Base-by-base conservation (phyloP, 2,329 filamentous ascomycete genomes). In the Onygenales sp. region DNA sequence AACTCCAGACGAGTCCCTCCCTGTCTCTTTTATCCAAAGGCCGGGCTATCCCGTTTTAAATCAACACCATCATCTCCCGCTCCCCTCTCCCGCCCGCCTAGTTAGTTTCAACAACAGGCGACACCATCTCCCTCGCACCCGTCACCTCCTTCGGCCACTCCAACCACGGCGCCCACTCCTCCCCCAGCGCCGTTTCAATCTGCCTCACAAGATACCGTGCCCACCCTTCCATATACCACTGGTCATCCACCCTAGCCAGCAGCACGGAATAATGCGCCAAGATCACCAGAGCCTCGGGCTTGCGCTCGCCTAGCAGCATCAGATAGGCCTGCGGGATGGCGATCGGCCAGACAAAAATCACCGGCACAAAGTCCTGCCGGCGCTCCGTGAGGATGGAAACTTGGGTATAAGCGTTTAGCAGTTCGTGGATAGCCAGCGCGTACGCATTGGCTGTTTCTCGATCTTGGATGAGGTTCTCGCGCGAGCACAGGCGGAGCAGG, bases 231-330 rank as follows among this genome's bases (percentile, higher is more conserved):
- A 66, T 59, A 51, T 62, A 66, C 63, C 63, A 66, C 17, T 57
- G 61, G 39, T 60, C 57, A 42, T 62, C 51, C n/a, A 57, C 56
- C 60, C 60, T 59, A 37, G 63, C 57, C 32, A 65, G 58, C 27
- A 66, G 53, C 7, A 62, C 63, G 32, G 62, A 61, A 49, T 63
- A 65, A 46, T 66, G 59, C 33, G 63, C 64, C 17, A 66, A 59
- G 17, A 66, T 63, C 45, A 65, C 57, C 54, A 66, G 55, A 1
- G 64, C 64, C 49, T 64, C 62, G 1, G 63, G 62, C 51, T 61
- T 57, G 43, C 60, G 59, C 49, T 65, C 63, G 39, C 61, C 54
- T 37, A 65, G 49, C n/a, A 65, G 55, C 31, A 60, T 60, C 31
- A 65, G 57, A 50, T 62, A 65, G 31, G 54, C 54, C 31, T 64